Evolutionary conservation across 306 rosid species (phyloP), one percentile per base, ranked within the genome.

Genomic region (Prunus mume): DNA sequence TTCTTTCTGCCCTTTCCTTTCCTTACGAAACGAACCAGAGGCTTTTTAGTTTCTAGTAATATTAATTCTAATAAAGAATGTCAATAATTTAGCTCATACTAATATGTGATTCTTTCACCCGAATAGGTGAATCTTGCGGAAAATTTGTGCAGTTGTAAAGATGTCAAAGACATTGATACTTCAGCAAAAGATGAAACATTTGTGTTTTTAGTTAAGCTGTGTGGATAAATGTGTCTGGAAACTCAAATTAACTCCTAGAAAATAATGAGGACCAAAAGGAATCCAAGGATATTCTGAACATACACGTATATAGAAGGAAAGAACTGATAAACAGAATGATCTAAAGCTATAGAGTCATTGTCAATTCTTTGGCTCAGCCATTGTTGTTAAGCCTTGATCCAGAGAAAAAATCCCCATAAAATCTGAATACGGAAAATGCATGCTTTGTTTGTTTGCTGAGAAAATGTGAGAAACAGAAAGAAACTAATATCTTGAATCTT

Each of bases 381-480:
- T 58, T 25, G 7, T 58, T 27, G 30, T 28, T 27, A 28, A 45
- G 30, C 67, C 66, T 4, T 62, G 66, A 62, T 27, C 3, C 7
- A 14, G 67, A 30, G 38, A 27, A 62, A 1, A 28, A 27, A 2
- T 14, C 67, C 45, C 45, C 45, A 14, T 7, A 14, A 30, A 63
- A 28, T 28, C 1, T 28, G 43, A 38, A 50, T 19, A n/a, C 49
- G 30, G 43, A 71, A 64, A 62, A 30, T 65, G 55, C 6, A 5
- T 7, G 45, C 28, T 2, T 24, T 49, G 71, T 63, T 78, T 63
- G 57, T 12, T 78, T 71, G 62, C 18, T 64, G 49, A 38, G 50
- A 75, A 78, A 71, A 63, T 71, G 28, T 12, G 57, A 19, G 67
- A 71, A 52, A 56, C 54, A 65, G 56, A 18, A 70, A 13, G 38